These are phyloP conservation scores for Fusarium sp. DNA, from an alignment of 2,329 filamentous ascomycete species.

Conservation along the genomic window DNA sequence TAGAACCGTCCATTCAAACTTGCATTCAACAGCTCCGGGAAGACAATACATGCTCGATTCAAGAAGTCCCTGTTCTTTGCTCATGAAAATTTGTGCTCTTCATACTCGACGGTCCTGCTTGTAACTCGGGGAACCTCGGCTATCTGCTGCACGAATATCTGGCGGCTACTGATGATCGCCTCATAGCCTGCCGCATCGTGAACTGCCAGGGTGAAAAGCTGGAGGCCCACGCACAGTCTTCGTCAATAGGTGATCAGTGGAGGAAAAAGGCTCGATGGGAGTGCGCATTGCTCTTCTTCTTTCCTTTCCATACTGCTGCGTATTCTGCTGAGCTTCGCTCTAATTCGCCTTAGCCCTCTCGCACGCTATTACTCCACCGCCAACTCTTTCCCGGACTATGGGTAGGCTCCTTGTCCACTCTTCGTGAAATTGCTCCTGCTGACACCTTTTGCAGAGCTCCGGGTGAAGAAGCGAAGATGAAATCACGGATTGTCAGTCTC, in stretches of 20 bases:
- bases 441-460: constrained; percentile 38
- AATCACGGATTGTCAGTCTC: constrained; percentile 38
- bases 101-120: neutral
- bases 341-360: constrained; percentile 41
- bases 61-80: neutral
- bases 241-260: constrained; percentile 30
- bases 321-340: constrained; percentile 17
- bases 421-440: constrained; percentile 20
- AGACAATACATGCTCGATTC: neutral
- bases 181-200: constrained; percentile 26
- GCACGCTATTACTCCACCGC: constrained; percentile 49
- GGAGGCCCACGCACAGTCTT: constrained; percentile 39
- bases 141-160: neutral
- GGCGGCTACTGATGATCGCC: constrained; percentile 17
- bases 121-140: neutral
- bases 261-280: constrained; percentile 44
- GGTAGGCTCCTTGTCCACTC: constrained; percentile 42
- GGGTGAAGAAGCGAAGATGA: constrained; percentile 35
- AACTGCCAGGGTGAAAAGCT: constrained; percentile 40
- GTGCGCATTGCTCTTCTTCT: constrained; percentile 39
- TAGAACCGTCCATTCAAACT: neutral
- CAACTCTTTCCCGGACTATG: constrained; percentile 55
- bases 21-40: constrained; percentile 4
- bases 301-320: neutral
- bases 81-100: neutral